Base-by-base conservation (phyloP, 2,329 filamentous ascomycete genomes). In the Beauveria sp. region DNA sequence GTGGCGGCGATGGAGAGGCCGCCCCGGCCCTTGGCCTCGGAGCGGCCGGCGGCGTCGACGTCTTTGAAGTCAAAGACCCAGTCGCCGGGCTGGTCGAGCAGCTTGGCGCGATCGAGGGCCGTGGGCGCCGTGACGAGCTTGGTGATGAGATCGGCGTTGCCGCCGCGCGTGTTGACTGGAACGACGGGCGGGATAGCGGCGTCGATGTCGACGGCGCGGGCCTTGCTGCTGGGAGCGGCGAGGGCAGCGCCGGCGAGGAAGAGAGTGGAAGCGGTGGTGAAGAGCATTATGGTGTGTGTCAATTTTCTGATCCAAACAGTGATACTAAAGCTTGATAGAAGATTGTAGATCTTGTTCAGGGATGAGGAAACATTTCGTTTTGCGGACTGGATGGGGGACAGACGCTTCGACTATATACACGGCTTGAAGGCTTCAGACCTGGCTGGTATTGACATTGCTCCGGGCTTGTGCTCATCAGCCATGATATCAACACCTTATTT, bases 51-150 rank as follows among this genome's bases (percentile, higher is more conserved):
- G 9, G 63, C 58, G 14, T 56, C 62, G 28, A 65, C 64, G 53
- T 66, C 66, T 59, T 70, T 72, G 68, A 79, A 79, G 69, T 77
- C 71, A 66, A 78, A 79, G 64, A 77, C 67, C 65, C 74, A 78
- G 64, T 77, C 71, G 41, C 71, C 71, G 10, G 70, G 70, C 62
- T 71, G 66, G 66, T 70, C 64, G 51, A 70, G 68, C 8, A 75
- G 67, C 57, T 65, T 67, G 66, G 68, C 63, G n/a, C 72, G 70
- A 3, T 74, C 70, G 24, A 59, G 61, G 30, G 71, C 69, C 0
- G 72, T 74, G 0, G 72, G 65, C 0, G 67, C 65, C 0, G 69
- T 70, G 24, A 70, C 53, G 55, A 72, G 67, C 60, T 70, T 69
- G 22, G 67, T 37, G 59, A 72, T 71, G 53, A 72, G 66, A 20